Evolutionary conservation across 75 land plant species (phyloP), one percentile per base, ranked within the genome.

Genomic region (Cupressus sempervirens): DNA sequence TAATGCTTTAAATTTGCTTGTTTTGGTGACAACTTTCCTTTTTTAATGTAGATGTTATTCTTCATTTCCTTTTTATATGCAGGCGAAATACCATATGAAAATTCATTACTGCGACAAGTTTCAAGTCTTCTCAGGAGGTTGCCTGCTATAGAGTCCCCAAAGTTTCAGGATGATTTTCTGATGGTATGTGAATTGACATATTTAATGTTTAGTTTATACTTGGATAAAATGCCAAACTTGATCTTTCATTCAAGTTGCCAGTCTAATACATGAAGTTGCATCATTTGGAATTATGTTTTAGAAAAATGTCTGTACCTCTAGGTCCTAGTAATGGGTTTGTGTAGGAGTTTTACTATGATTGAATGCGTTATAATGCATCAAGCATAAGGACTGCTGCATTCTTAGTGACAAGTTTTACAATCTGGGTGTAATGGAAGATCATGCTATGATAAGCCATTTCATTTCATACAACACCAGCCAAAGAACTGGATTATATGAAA

Each of bases 101-200:
- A 96, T 87, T 96, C 99, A 34, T 87, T 98, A 53, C 88, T 98
- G 35, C 91, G 99, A 36, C 99, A 98, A 88, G 94, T 96, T 50
- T 96, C 99, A 56, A 96, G 99, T 85, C 96, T 98, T 58, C 83
- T 98, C 12, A 92, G 99, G 84, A 95, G 99, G 89, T 88, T 98
- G 86, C 99, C 97, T 34, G 97, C 97, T 43, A 95, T 94, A 86
- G 99, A 96, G 81, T 98, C 99, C 26, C 88, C 91, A 7, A 98
- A 94, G 82, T 98, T 96, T 87, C 99, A 96, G 86, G 99, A 98
- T 88, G 97, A 98, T 89, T 98, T 98, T 83, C 88, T 98, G 88
- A 98, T 95, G 98, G 97, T 97, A 84, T 82, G 94, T 50, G 0
- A 11, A 1, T 26, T 79, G 30, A 2, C 46, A 79, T 36, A 26